A percentile compares a stretch with the other conserved stretches of the same genome.
phyloP scores from a whole-genome alignment of 345 rosid species.

The Excoecaria cochinchinensis region DNA sequence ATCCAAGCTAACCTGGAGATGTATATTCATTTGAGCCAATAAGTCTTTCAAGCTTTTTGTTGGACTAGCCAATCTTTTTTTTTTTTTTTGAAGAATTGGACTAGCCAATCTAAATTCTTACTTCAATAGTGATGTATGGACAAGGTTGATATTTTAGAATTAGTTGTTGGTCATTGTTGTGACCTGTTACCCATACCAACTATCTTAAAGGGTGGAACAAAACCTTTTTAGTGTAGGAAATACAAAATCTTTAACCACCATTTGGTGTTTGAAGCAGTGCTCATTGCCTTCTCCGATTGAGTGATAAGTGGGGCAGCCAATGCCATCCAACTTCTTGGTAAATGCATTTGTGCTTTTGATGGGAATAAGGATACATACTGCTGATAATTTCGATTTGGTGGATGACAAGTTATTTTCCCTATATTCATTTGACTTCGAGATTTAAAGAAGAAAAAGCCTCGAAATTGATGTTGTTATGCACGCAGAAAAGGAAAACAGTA shows the following conservation, averaged over 20 bases:
- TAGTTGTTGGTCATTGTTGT: constrained; percentile 2
- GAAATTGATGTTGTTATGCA: not conserved
- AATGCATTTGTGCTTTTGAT: not conserved
- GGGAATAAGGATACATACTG: not conserved
- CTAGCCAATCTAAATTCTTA: not conserved
- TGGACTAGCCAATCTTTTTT: not conserved
- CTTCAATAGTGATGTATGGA: not conserved
- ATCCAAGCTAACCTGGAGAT: not conserved
- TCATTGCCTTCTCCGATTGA: not conserved
- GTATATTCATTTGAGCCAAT: not conserved
- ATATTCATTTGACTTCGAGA: not conserved
- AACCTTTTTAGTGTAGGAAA: not conserved
- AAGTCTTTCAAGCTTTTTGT: not conserved
- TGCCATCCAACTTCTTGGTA: not conserved
- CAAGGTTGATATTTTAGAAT: not conserved
- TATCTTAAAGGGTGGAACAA: not conserved
- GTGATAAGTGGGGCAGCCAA: not conserved
- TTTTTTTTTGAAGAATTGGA: no score
- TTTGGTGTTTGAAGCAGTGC: not conserved
- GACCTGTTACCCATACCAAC: not conserved
- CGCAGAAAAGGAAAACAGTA: no score
- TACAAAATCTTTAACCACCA: not conserved
- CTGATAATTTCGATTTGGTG: not conserved
- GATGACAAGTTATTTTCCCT: not conserved
- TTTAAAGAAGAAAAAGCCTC: not conserved